phyloP scores from a whole-genome alignment of 257 asterid species.

The Verbena officinalis region DNA sequence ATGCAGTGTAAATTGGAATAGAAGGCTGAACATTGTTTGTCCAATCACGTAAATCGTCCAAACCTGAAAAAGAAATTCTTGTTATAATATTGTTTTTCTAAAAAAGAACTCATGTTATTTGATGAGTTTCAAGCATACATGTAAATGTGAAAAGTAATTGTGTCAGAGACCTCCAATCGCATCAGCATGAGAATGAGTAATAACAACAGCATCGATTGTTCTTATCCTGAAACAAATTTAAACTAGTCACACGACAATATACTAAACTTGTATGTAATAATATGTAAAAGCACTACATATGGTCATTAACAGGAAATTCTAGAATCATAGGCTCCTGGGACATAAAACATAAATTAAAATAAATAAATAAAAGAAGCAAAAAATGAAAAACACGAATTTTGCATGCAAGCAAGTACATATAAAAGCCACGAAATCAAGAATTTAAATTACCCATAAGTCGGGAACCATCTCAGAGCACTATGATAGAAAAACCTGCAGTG shows the following conservation, averaged over 20 bases:
- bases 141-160: slow-evolving; percentile 37
- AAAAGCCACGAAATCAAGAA: slow-evolving; percentile 20
- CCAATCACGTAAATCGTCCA: slow-evolving; percentile 99
- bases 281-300: slow-evolving; percentile 10
- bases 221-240: slow-evolving; percentile 86
- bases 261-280: slow-evolving; percentile 24
- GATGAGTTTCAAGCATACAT: slow-evolving; percentile 36
- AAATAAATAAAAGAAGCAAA: slow-evolving; percentile 1
- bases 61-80: slow-evolving; percentile 51
- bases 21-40: slow-evolving; percentile 90
- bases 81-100: not conserved
- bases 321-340: slow-evolving; percentile 5
- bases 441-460: slow-evolving; percentile 75
- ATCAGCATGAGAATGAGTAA: slow-evolving; percentile 99
- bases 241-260: slow-evolving; percentile 47
- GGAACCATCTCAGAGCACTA: slow-evolving; percentile 96
- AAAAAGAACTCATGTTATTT: not conserved
- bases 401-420: slow-evolving; percentile 10
- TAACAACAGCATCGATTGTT: slow-evolving; percentile 90
- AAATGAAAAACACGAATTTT: not conserved
- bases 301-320: not conserved
- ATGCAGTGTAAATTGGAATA: slow-evolving; percentile 86
- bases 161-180: slow-evolving; percentile 97
- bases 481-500: slow-evolving; percentile 96
- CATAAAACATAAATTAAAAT: slow-evolving; percentile 6